These are phyloP conservation scores for Draba incana DNA, from an alignment of 345 rosid genomes.

Conservation along the genomic window DNA sequence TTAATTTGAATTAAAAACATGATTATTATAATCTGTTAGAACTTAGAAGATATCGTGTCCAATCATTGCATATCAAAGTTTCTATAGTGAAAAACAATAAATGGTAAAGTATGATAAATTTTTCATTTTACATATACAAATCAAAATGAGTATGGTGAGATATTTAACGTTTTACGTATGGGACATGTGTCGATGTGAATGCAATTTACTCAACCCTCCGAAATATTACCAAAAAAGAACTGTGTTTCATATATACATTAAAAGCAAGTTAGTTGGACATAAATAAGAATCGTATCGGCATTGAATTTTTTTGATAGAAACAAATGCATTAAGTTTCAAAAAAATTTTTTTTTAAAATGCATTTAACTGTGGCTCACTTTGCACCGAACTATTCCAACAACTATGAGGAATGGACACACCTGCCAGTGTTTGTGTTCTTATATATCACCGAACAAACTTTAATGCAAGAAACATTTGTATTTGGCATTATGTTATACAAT, in stretches of 20 bases:
- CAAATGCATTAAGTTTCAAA: not conserved
- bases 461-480: no score
- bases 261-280: not conserved
- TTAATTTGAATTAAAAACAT: not conserved
- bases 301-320: not conserved
- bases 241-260: no score
- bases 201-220: no score
- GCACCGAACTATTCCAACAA: constrained; percentile 9
- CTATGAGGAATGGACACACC: not conserved
- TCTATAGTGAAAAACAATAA: no score
- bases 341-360: no score
- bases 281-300: not conserved
- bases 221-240: not conserved
- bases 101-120: no score
- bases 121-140: not conserved
- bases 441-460: not conserved
- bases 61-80: no score
- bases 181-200: not conserved
- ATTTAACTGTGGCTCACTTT: not conserved
- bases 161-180: not conserved
- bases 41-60: no score
- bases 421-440: not conserved
- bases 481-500: no score
- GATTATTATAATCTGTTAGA: not conserved
- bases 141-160: not conserved